Base-by-base conservation (phyloP, 306 rosid genomes). In the Carpinus viminea region DNA sequence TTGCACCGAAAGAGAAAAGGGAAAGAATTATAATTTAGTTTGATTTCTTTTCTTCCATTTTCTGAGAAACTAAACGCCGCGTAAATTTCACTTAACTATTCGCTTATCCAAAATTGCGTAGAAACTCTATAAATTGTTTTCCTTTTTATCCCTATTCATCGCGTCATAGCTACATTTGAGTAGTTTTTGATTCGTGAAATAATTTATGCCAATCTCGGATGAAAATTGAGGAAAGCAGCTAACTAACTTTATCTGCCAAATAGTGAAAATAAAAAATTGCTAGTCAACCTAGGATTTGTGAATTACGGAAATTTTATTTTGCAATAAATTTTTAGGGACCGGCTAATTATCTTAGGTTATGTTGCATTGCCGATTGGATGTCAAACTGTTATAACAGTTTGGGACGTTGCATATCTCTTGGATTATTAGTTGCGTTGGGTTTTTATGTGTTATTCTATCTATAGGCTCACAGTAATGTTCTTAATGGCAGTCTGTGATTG, bases 401-500 rank as follows among this genome's bases (percentile, higher is more conserved):
- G 26, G 15, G 28, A 41, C 47, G 10, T 17, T 41, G 17, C 28
- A 43, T 66, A 38, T 41, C 13, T 18, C 12, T 18, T 5, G 20
- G 12, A 16, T 12, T 10, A 66, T 6, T 17, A 47, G 7, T 20
- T 10, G 5, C 18, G 7, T 66, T 66, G 51, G 15, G 4, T 66
- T 66, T 38, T 66, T 15, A 64, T 34, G 13, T 66, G 48, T 66
- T 18, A 3, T 28, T 66, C 70, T 34, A 34, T 64, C 46, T 15
- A 64, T 34, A 15, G 47, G 70, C 46, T 64, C 70, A 64, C 43
- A 15, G 7, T 4, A 38, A 66, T 41, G 48, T 66, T 66, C 28
- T 41, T 41, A 66, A 65, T 68, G 72, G 72, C 72, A 68, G 72
- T 51, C 21, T 18, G 51, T 38, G 51, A 41, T 68, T 68, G 12